Base-by-base conservation (phyloP, 805 yeast genomes). In the Wickerhamomyces bovis region DNA sequence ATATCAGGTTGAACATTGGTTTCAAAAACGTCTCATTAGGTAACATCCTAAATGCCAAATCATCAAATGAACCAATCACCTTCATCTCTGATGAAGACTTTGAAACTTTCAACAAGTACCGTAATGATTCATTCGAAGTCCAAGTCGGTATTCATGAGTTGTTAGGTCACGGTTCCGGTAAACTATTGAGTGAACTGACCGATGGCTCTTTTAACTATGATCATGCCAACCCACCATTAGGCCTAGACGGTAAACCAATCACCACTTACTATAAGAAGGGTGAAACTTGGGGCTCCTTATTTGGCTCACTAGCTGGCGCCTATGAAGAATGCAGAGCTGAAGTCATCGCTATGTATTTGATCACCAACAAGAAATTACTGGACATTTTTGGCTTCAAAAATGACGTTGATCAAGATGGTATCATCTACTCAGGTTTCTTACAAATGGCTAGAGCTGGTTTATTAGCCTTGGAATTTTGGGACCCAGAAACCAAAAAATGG, bases 301-400 rank as follows among this genome's bases (percentile, higher is more conserved):
- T 89, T 63, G 92, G 96, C 11, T 72, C 84, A 4, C 64, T 83
- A 50, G 85, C 96, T 8, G 96, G 96, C 23, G 81, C 95, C 1
- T 88, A 83, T 62, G 97, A 89, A 66, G 97, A 89, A 65, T 89
- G 96, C 64, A 79, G 97, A 56, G 97, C 97, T 22, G 97, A 89
- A 64, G 78, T 83, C 48, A 95, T 89, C 41, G 96, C 96, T 6
- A 77, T 89, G 78, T 85, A 77, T 62, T 75, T 89, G 53, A 77
- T 84, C 55, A 78, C 90, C 41, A 82, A 83, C 64, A 71, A 78
- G 48, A 73, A 80, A 45, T 73, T 89, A 30, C 71, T 89, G 52
- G 76, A 78, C 26, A 84, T 88, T 46, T 89, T 89, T 63, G 96
- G 88, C 3, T 82, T 80, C 61, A 65, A 67, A 16, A 70, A 72